A percentile compares a stretch with the other conserved stretches of the same genome.
Evolutionary conservation across 768 basidiomycete genomes (phyloP).

Genomic region (Tubosaeta sp.): DNA sequence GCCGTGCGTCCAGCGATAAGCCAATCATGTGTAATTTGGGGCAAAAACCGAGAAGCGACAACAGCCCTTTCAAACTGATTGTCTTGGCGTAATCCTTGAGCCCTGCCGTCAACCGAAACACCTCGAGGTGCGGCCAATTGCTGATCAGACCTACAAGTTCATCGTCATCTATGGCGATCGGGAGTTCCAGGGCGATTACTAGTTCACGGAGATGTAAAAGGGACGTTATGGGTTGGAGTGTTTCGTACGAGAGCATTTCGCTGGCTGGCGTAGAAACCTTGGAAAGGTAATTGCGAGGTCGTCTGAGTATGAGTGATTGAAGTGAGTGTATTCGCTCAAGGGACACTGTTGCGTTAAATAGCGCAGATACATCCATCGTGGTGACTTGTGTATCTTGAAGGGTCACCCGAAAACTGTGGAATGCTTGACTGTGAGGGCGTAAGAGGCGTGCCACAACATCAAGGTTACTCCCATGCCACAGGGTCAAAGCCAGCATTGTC

Average conservation of each 20-base stretch:
- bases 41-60: not conserved
- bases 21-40: not conserved
- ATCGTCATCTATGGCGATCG: not conserved
- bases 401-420: too few species aligned
- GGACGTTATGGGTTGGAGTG: not conserved
- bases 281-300: not conserved
- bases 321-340: constrained; percentile 2
- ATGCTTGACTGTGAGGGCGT: too few species aligned
- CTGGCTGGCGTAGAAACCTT: too few species aligned
- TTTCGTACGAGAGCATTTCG: not conserved
- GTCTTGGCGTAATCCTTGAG: not conserved
- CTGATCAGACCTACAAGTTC: not conserved
- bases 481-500: too few species aligned
- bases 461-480: too few species aligned
- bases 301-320: not conserved
- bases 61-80: not conserved
- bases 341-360: not conserved
- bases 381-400: too few species aligned
- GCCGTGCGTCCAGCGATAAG: not conserved
- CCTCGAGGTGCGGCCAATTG: constrained; percentile 1
- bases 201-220: constrained; percentile 1
- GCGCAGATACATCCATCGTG: not conserved
- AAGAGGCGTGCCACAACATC: too few species aligned
- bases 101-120: not conserved
- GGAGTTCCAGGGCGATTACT: not conserved